Evolutionary conservation across 371 early-diverging fungal genomes (phyloP).

Genomic region (Zopfochytrium polystomum): DNA sequence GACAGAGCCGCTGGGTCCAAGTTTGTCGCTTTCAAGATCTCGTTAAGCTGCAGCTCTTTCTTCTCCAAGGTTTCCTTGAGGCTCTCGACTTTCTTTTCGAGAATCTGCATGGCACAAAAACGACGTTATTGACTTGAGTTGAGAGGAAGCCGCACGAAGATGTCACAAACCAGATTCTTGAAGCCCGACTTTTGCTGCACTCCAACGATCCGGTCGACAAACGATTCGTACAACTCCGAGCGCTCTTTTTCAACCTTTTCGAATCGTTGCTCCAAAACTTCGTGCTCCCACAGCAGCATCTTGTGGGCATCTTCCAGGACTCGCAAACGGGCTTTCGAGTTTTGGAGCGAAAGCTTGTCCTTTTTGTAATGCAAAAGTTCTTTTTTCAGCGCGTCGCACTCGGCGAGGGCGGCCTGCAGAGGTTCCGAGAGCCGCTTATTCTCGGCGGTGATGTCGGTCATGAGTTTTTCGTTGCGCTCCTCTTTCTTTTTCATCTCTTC

Average conservation of each 20-base stretch:
- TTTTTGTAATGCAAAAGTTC: constrained; percentile 56
- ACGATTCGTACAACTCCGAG: constrained; percentile 54
- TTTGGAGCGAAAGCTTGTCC: constrained; percentile 55
- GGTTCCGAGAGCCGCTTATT: constrained; percentile 62
- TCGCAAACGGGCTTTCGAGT: constrained; percentile 53
- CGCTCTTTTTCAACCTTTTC: constrained; percentile 52
- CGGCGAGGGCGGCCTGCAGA: constrained; percentile 53
- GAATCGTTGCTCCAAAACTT: constrained; percentile 58
- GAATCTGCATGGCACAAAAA: constrained; percentile 32
- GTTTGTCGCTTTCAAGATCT: constrained; percentile 55
- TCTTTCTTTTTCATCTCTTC: constrained; percentile 65
- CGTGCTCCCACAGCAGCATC: constrained; percentile 55
- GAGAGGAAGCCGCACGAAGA: constrained; percentile 7
- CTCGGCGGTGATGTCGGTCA: constrained; percentile 58
- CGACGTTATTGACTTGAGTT: not conserved
- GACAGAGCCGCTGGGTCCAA: constrained; percentile 52
- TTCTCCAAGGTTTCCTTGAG: constrained; percentile 52
- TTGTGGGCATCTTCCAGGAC: constrained; percentile 56
- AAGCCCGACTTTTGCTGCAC: constrained; percentile 62
- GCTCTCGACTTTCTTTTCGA: constrained; percentile 57
- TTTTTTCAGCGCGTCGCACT: constrained; percentile 52
- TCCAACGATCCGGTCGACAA: constrained; percentile 52
- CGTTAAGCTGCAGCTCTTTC: constrained; percentile 57
- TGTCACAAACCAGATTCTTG: constrained; percentile 49
- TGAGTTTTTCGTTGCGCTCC: constrained; percentile 59